Conservation (phyloP, 208 protist species). For the Leishmania aethiopica region DNA sequence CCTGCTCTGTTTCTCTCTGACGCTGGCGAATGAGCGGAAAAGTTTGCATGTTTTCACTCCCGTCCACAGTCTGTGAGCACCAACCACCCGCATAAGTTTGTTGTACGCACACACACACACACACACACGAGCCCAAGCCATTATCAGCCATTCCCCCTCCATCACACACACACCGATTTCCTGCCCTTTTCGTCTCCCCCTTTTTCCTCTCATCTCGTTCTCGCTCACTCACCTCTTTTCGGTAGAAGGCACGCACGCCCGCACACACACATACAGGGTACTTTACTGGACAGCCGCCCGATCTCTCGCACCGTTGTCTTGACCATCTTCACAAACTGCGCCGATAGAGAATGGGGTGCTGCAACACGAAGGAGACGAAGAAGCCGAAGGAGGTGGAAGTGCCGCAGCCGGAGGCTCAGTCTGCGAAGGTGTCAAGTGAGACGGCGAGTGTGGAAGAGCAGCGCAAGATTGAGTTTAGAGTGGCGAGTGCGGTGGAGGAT, state of each 20-base stretch:
- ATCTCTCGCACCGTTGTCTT: background rate
- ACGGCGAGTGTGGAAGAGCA: background rate
- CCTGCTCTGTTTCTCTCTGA: background rate
- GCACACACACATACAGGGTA: background rate
- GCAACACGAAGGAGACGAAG: slow-evolving; percentile 46
- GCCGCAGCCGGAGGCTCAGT: background rate
- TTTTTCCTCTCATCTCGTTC: slow-evolving; percentile 4
- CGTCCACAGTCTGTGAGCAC: no score
- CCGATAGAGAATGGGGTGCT: slow-evolving; percentile 51
- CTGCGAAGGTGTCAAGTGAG: background rate
- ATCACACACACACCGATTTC: background rate
- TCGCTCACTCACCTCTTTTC: background rate
- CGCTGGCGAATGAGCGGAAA: no score
- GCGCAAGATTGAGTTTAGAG: no score
- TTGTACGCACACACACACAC: background rate
- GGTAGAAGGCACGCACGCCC: no score
- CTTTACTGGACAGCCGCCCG: background rate
- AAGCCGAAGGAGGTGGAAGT: slow-evolving; percentile 15
- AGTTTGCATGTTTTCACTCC: no score
- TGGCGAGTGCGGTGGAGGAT: background rate
- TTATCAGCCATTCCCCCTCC: background rate
- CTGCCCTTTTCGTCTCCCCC: background rate
- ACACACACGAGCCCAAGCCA: background rate
- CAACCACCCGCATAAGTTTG: no score
- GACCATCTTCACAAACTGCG: background rate